These are phyloP conservation scores for Solanum acaule DNA, from an alignment of 257 asterid genomes.

Conservation along the genomic window DNA sequence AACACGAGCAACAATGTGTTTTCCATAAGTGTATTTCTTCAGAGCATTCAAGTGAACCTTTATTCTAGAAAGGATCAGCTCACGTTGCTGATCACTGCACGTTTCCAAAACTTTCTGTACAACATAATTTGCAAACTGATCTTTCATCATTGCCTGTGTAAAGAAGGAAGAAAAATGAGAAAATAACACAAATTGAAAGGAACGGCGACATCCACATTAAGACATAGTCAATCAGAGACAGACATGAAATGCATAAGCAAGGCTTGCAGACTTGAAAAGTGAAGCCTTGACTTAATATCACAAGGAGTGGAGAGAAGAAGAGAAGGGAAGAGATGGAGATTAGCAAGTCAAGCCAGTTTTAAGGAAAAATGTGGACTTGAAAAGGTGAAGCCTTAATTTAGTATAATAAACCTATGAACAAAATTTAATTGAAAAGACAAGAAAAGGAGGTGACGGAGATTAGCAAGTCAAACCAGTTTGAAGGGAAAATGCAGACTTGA, in stretches of 20 bases:
- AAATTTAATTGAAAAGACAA: background rate
- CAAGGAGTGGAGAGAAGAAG: background rate
- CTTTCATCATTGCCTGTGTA: conserved; percentile 36
- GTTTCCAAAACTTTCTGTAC: conserved; percentile 44
- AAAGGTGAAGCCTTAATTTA: background rate
- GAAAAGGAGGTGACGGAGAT: background rate
- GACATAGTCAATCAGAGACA: background rate
- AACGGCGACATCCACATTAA: background rate
- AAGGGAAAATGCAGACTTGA: background rate
- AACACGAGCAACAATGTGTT: conserved; percentile 40
- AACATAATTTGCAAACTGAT: conserved; percentile 41
- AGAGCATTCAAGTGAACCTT: conserved; percentile 36
- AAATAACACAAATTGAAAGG: background rate
- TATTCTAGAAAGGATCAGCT: conserved; percentile 31
- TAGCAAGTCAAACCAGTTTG: background rate
- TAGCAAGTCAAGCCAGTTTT: background rate
- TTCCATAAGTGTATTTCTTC: conserved; percentile 38
- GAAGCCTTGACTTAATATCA: background rate
- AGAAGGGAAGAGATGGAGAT: too few relatives aligned
- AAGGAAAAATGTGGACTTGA: background rate
- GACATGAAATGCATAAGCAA: background rate
- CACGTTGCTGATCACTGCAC: conserved; percentile 38
- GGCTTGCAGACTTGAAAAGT: background rate
- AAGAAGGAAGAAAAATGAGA: background rate
- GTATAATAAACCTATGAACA: background rate